A percentile compares a stretch with the other conserved stretches of the same genome.
These are phyloP conservation scores for Diacronema lutheri DNA, from an alignment of 78 protist genomes.

Conservation along the genomic window DNA sequence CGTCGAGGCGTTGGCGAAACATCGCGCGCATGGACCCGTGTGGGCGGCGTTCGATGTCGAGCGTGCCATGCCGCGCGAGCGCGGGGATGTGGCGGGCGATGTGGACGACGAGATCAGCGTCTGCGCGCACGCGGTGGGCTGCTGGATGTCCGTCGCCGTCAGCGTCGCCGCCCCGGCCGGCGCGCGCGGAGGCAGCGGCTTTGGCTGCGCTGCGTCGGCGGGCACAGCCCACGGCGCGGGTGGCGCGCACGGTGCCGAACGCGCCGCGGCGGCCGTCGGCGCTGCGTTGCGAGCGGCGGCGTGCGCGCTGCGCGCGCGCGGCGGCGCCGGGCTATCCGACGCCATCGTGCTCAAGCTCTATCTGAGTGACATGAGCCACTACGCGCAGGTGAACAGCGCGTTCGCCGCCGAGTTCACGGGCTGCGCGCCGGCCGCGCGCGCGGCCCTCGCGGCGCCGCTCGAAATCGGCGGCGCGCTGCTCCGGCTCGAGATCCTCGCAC, in stretches of 20 bases:
- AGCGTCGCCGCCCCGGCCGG: background rate
- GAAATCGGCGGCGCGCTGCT: background rate
- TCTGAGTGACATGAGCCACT: background rate
- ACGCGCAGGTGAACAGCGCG: background rate
- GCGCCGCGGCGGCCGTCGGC: constrained; percentile 1
- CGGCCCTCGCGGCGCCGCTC: background rate
- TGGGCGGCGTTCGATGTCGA: too few relatives aligned
- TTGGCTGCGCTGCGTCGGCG: background rate
- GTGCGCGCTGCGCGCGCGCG: background rate
- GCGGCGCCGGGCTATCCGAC: background rate
- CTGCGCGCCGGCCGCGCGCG: constrained; percentile 1
- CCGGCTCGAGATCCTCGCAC: background rate
- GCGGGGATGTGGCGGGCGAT: too few relatives aligned
- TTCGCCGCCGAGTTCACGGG: background rate
- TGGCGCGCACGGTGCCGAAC: background rate
- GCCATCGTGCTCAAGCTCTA: background rate
- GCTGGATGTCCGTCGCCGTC: too few relatives aligned
- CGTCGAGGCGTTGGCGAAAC: too few relatives aligned
- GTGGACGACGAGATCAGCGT: too few relatives aligned
- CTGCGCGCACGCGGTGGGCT: too few relatives aligned
- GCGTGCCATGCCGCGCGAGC: too few relatives aligned
- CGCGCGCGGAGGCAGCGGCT: background rate
- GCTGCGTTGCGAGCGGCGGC: background rate
- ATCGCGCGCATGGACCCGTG: too few relatives aligned
- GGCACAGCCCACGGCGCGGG: background rate